Conservation (phyloP, 2,329 filamentous ascomycete genomes). For the Sporothrix sp. region DNA sequence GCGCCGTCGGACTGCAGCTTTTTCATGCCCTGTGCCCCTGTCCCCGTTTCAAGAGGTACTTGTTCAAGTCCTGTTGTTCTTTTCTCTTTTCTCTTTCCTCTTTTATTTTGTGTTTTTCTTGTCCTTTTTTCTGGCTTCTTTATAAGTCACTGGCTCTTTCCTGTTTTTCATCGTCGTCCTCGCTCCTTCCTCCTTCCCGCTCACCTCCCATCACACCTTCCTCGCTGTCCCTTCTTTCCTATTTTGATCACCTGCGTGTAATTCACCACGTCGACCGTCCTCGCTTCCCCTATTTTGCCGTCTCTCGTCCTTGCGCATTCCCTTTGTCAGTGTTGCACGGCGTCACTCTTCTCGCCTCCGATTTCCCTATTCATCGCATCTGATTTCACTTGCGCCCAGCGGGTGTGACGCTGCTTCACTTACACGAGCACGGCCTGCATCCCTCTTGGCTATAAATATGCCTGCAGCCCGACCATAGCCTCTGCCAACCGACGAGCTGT, state of each 20-base stretch:
- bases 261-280: background rate
- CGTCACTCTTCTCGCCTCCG: background rate
- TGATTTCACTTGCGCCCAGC: background rate
- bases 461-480: background rate
- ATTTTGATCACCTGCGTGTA: background rate
- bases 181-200: background rate
- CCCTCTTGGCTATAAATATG: conserved; percentile 1
- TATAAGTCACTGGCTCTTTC: background rate
- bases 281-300: background rate
- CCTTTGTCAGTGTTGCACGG: background rate
- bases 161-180: background rate
- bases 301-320: background rate
- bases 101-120: background rate
- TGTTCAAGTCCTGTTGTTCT: background rate
- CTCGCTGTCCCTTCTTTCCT: background rate
- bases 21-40: background rate
- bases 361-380: background rate
- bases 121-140: background rate
- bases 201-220: background rate
- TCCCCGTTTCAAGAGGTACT: background rate
- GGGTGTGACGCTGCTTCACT: background rate
- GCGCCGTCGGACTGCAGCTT: conserved; percentile 9
- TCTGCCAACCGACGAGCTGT: background rate
- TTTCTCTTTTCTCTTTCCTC: background rate
- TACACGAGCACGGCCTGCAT: background rate